A percentile compares a stretch with the other conserved stretches of the same genome.
Evolutionary conservation across 2,329 filamentous ascomycete species (phyloP).

Genomic region (Fusarium virguliforme): DNA sequence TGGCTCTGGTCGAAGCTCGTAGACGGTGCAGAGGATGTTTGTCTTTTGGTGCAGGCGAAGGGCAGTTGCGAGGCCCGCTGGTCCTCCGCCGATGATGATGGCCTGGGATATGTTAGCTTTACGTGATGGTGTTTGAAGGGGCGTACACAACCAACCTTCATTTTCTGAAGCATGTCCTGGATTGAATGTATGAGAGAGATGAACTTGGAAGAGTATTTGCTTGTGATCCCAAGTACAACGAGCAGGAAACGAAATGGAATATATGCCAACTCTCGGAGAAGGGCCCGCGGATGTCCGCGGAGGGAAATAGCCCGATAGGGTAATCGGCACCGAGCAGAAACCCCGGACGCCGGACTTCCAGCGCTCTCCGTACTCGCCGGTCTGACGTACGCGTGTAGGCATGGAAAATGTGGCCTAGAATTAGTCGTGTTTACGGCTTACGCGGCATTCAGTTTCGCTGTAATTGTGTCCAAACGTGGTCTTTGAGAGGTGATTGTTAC

Average conservation of each 20-base stretch:
- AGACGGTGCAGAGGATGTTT: not conserved
- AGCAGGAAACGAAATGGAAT: not conserved
- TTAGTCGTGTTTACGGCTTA: not conserved
- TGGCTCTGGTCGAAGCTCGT: not conserved
- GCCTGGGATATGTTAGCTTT: not conserved
- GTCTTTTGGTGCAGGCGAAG: conserved; percentile 2
- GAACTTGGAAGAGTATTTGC: not conserved
- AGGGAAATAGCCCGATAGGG: not conserved
- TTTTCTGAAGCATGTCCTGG: not conserved
- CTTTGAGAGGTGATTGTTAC: no score
- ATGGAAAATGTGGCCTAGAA: not conserved
- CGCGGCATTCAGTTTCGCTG: not conserved
- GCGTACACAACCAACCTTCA: not conserved
- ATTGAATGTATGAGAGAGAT: not conserved
- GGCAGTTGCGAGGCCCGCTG: not conserved
- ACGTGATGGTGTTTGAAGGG: not conserved
- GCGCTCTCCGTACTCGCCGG: not conserved
- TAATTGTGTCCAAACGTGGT: no score
- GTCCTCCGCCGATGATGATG: conserved; percentile 4
- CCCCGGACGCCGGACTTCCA: not conserved
- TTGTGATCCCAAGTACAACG: not conserved
- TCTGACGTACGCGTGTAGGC: not conserved
- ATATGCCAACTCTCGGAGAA: not conserved
- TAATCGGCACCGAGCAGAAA: not conserved
- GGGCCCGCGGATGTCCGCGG: conserved; percentile 1